These are phyloP conservation scores for Sideroxylon spinosum DNA, from an alignment of 179 eudicot species.

Conservation along the genomic window DNA sequence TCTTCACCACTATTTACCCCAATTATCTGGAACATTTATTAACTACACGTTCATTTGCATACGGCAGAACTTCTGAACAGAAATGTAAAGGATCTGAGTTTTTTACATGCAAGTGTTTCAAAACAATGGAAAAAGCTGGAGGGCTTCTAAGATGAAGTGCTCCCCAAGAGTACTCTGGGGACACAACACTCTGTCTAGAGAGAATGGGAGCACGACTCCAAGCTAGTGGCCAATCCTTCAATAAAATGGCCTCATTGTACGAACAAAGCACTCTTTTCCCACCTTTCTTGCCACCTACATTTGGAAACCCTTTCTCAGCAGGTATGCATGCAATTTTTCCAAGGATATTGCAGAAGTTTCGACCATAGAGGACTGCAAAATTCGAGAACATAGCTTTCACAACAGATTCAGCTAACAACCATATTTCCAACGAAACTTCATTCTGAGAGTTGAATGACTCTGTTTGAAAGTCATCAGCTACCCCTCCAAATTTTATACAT, in stretches of 20 bases:
- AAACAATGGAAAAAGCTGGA: slow-evolving; percentile 65
- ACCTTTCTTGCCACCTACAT: slow-evolving; percentile 76
- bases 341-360: slow-evolving; percentile 73
- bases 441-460: slow-evolving; percentile 39
- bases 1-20: slow-evolving; percentile 93
- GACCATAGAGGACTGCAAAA: slow-evolving; percentile 87
- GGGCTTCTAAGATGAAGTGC: slow-evolving; percentile 81
- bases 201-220: slow-evolving; percentile 96
- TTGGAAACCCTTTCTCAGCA: slow-evolving; percentile 90
- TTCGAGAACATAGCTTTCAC: slow-evolving; percentile 77
- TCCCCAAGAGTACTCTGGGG: slow-evolving; percentile 98
- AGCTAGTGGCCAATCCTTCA: slow-evolving; percentile 97
- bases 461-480: slow-evolving; percentile 54
- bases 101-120: slow-evolving; percentile 76
- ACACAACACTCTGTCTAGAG: slow-evolving; percentile 65
- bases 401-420: slow-evolving; percentile 83
- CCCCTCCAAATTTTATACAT: slow-evolving; percentile 40
- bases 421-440: slow-evolving; percentile 71
- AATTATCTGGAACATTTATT: slow-evolving; percentile 46
- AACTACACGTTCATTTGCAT: slow-evolving; percentile 6
- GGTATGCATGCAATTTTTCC: slow-evolving; percentile 91
- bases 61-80: not conserved
- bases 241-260: slow-evolving; percentile 69
- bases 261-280: slow-evolving; percentile 87
- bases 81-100: not conserved